Evolutionary conservation across 345 rosid genomes (phyloP).

Genomic region (Brassica cretica): DNA sequence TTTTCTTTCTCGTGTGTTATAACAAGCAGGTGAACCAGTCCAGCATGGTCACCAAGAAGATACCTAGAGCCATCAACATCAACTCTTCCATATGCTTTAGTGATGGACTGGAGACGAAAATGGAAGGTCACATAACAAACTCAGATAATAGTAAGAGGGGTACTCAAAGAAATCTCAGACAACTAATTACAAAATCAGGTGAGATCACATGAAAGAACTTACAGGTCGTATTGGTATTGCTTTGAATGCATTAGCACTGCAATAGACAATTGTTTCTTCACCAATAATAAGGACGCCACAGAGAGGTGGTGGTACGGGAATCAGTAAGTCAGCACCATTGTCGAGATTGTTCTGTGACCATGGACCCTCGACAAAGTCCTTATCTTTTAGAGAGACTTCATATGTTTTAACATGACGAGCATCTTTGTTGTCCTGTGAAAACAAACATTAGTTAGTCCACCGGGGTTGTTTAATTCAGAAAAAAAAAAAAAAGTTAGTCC

Average conservation of each 20-base stretch:
- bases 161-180: not conserved
- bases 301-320: conserved; percentile 96
- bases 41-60: conserved; percentile 94
- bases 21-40: conserved; percentile 88
- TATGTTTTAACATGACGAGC: conserved; percentile 96
- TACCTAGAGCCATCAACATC: conserved; percentile 99
- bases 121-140: conserved; percentile 30
- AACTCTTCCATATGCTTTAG: conserved; percentile 95
- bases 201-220: conserved; percentile 38
- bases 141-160: conserved; percentile 6
- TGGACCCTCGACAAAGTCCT: conserved; percentile 95
- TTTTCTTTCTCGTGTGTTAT: conserved; percentile 98
- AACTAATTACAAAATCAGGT: not conserved
- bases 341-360: conserved; percentile 97
- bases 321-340: conserved; percentile 87
- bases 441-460: conserved; percentile 25
- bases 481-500: conserved; percentile 26
- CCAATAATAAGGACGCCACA: conserved; percentile 98
- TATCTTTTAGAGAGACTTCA: conserved; percentile 90
- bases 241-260: conserved; percentile 89
- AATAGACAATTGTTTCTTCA: conserved; percentile 94
- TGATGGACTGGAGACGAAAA: conserved; percentile 63
- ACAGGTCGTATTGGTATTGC: conserved; percentile 93
- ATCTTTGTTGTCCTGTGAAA: conserved; percentile 90
- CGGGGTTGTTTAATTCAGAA: too few relatives aligned